Evolutionary conservation across 2,329 filamentous ascomycete species (phyloP), one percentile per base, ranked within the genome.

Genomic region (Neopestalotiopsis clavispora): DNA sequence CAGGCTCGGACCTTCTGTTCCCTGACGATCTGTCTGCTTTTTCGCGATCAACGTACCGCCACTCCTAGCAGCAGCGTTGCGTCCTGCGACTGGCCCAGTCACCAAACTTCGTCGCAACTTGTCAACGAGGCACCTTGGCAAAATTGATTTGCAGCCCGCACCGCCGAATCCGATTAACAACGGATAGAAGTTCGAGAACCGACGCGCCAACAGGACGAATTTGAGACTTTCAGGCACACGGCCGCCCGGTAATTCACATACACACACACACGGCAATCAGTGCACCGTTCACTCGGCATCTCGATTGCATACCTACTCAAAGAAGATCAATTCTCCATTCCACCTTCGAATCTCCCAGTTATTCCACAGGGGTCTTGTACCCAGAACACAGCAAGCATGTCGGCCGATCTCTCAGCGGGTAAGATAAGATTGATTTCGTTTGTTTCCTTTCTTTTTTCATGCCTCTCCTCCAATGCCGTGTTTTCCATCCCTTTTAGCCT

Each of bases 381-480:
- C 38, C 34, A 49, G 45, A 23, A 30, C 45, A 66, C 42, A 66
- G 49, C 38, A 61, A 65, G 52, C 57, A 70, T 70, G 69, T 70
- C 67, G 59, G 69, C 66, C 69, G 69, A 70, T 70, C 63, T 66
- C 5, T 68, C 66, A 40, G 65, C 69, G 68, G 69, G 69, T 70
- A 70, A 68, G 66, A 67, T 40, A 30, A 56, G n/a, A n/a, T 52
- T 52, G 45, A 52, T 52, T 64, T 59, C 20, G 58, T 34, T 59
- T 56, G 59, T 67, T 64, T 62, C 59, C 23, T 67, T 40, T 57
- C 30, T 20, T 40, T 57, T 42, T n/a, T 56, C 23, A 32, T 67
- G 56, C 57, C 38, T 17, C 52, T 32, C 63, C 49, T 42, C 42
- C 28, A 59, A n/a, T 42, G 40, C 62, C 38, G n/a, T 66, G 32